Evolutionary conservation across 495 filamentous ascomycete genomes (phyloP), one percentile per base, ranked within the genome.

Genomic region (Daldinia caldariorum): DNA sequence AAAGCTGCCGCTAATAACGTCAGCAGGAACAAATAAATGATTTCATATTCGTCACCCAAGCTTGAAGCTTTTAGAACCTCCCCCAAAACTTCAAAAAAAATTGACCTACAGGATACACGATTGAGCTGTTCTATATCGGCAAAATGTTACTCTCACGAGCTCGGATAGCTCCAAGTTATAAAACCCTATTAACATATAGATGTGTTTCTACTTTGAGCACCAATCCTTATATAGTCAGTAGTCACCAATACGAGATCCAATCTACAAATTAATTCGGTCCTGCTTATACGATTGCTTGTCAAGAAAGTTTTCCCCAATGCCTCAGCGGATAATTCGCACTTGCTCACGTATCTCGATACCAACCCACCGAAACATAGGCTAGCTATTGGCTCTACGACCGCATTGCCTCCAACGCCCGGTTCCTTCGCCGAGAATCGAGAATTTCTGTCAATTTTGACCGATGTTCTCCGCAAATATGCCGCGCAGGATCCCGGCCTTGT

Each of bases 271-370:
- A 37, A 34, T n/a, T 64, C 49, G 5, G 31, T 51, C 10, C 65
- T 56, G 10, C 77, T 79, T 50, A 80, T 50, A 68, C 55, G 10
- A 63, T 69, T 61, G 7, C 50, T 49, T 14, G 43, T 39, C 29
- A 68, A 97, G 93, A 94, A 94, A 83, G 83, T 91, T 26, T 90
- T 92, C 71, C 85, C 87, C 1, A 79, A 86, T 62, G 77, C 85
- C 14, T 60, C 75, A 41, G 58, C 80, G 2, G 74, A 79, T 13
- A 79, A 74, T 61, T 75, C 72, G 22, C 79, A 91, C 76, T 82
- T 92, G 62, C 88, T 97, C 39, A 88, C 92, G 39, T 86, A 93
- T 49, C 88, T 97, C 55, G 83, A 89, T n/a, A 90, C 89, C 10
- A 78, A 86, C 10, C 93, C 94, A 1, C 91, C 92, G 1, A 90